Evolutionary conservation across 2,329 filamentous ascomycete species (phyloP), one percentile per base, ranked within the genome.

Genomic region (Phyllosticta paracitricarpa): DNA sequence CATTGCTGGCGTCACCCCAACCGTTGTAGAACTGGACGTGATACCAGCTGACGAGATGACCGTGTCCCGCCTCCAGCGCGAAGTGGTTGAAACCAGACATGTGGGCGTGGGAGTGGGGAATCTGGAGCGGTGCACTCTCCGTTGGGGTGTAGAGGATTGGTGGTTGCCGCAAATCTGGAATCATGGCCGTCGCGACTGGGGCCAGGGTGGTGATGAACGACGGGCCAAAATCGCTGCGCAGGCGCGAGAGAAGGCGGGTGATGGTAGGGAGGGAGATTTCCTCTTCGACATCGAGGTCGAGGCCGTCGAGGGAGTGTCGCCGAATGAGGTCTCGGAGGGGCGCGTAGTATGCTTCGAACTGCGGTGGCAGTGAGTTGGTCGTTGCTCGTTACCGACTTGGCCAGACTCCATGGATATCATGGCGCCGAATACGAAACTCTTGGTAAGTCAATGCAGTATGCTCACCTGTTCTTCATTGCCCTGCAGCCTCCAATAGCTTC

Each of bases 21-120:
- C 91, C 91, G 70, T 89, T 94, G 79, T 97, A 97, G 74, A 96
- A 96, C 70, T 97, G 92, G 5, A 87, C 81, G 70, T 96, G 96
- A 73, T 96, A 96, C 84, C 91, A 97, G 2, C 81, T 80, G 28
- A 96, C 88, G 87, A 69, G 19, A 62, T 61, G 2, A 70, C 73
- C 6, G 64, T 67, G 3, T 51, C 70, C 70, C 55, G 68, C 71
- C 71, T 96, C 90, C 2, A 97, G 81, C 10, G 85, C 79, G 54
- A 84, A 80, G 73, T 96, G 96, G 71, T 85, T 82, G 73, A 96
- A 96, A 0, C 91, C 92, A 63, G 87, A 91, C 2, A 96, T 80
- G 71, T 90, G 89, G 2, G 77, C 77, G 0, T 75, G 68, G 0
- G 69, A 71, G 2, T 68, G 68, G 54, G 72, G 67, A 1, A 74